Evolutionary conservation across 2,329 filamentous ascomycete genomes (phyloP).

Genomic region (Gnomoniopsis sp.): DNA sequence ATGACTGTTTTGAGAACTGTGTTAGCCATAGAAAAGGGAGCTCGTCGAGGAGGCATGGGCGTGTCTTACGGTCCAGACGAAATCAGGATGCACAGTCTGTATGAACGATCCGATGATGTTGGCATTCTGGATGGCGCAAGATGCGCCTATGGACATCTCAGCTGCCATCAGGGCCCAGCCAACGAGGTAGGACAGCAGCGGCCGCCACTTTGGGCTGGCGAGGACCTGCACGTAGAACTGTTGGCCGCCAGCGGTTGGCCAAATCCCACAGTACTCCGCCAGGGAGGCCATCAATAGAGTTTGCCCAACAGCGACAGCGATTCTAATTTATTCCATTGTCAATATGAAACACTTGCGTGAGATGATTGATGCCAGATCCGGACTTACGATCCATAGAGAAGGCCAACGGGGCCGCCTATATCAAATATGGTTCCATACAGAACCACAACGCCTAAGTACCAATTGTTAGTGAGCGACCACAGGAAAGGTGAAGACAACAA

Average conservation of each 20-base stretch:
- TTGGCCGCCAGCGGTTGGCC: not conserved
- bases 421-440: not conserved
- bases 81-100: not conserved
- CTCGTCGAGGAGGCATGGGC: not conserved
- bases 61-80: not conserved
- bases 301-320: not conserved
- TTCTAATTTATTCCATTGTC: not conserved
- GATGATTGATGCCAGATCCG: not conserved
- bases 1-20: not conserved
- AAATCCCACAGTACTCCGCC: conserved; percentile 2
- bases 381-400: conserved; percentile 3
- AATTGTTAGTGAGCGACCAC: not conserved
- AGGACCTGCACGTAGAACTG: conserved; percentile 2
- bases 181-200: conserved; percentile 1
- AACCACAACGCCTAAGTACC: not conserved
- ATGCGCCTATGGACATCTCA: not conserved
- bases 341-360: not conserved
- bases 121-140: not conserved
- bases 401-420: not conserved
- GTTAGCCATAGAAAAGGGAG: not conserved
- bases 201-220: conserved; percentile 2
- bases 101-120: not conserved
- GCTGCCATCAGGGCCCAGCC: conserved; percentile 1
- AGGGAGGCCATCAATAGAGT: conserved; percentile 2
- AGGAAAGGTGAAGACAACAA: not conserved